These are phyloP conservation scores for Ceratobasidium sp. DNA, from an alignment of 1,284 basidiomycete genomes.

Conservation along the genomic window DNA sequence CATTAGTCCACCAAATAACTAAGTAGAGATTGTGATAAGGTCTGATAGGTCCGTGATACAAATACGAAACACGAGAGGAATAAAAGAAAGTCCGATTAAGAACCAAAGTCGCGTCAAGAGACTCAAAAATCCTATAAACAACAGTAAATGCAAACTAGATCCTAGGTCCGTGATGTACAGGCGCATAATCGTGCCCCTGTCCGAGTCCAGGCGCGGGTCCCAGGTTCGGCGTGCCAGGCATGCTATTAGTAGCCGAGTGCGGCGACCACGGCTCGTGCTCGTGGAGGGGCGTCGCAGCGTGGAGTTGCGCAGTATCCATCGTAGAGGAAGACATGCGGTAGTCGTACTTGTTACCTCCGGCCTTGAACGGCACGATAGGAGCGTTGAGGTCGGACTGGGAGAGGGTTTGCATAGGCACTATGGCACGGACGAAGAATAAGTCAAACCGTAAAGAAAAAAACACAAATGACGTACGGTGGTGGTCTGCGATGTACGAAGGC, in stretches of 20 bases:
- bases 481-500: constrained; percentile 4
- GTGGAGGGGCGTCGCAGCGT: constrained; percentile 22
- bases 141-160: not conserved
- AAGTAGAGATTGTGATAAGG: too few species aligned
- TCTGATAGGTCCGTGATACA: too few species aligned
- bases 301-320: constrained; percentile 31
- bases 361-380: constrained; percentile 1
- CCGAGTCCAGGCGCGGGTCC: constrained; percentile 23
- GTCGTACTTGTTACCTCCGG: constrained; percentile 3
- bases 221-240: constrained; percentile 11
- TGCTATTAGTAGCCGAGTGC: not conserved
- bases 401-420: constrained; percentile 37
- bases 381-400: constrained; percentile 21
- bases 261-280: constrained; percentile 23
- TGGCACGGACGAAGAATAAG: not conserved
- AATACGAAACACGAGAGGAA: not conserved
- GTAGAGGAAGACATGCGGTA: constrained; percentile 40
- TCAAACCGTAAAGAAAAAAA: too few species aligned
- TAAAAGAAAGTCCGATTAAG: not conserved
- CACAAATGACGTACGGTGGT: not conserved
- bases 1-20: too few species aligned
- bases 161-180: constrained; percentile 3
- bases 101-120: not conserved
- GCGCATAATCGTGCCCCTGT: not conserved
- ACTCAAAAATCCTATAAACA: not conserved